phyloP scores from a whole-genome alignment of 495 filamentous ascomycete genomes.

The Penicillium longicatenatum region DNA sequence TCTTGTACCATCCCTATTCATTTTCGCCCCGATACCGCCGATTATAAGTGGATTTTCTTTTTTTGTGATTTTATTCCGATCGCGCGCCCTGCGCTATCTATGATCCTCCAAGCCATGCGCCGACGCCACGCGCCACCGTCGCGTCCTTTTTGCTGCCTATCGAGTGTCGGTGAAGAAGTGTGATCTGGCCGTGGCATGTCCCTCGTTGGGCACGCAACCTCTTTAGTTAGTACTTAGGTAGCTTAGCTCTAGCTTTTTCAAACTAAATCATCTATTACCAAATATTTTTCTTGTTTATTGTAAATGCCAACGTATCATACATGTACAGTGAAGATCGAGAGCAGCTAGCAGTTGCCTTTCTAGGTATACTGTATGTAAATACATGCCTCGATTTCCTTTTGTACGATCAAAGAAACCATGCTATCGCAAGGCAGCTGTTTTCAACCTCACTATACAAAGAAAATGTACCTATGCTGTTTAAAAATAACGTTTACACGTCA shows the following conservation, averaged over 20 bases:
- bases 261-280: conserved; percentile 3
- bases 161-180: conserved; percentile 20
- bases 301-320: background rate
- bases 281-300: conserved; percentile 1
- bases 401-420: no score
- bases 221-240: conserved; percentile 12
- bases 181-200: conserved; percentile 15
- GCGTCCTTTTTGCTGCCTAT: background rate
- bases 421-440: no score
- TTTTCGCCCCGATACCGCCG: conserved; percentile 24
- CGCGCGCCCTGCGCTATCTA: conserved; percentile 23
- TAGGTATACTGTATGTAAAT: no score
- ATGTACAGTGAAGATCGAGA: background rate
- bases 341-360: no score
- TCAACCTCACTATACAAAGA: no score
- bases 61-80: conserved; percentile 12
- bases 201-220: conserved; percentile 13
- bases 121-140: conserved; percentile 15
- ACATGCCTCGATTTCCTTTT: no score
- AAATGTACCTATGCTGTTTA: background rate
- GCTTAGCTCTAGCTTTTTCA: conserved; percentile 4
- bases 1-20: conserved; percentile 24
- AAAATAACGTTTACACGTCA: background rate
- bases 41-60: conserved; percentile 1
- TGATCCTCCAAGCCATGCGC: conserved; percentile 13